Conservation (phyloP, 2,329 filamentous ascomycete genomes). For the Fusarium torreyae region DNA sequence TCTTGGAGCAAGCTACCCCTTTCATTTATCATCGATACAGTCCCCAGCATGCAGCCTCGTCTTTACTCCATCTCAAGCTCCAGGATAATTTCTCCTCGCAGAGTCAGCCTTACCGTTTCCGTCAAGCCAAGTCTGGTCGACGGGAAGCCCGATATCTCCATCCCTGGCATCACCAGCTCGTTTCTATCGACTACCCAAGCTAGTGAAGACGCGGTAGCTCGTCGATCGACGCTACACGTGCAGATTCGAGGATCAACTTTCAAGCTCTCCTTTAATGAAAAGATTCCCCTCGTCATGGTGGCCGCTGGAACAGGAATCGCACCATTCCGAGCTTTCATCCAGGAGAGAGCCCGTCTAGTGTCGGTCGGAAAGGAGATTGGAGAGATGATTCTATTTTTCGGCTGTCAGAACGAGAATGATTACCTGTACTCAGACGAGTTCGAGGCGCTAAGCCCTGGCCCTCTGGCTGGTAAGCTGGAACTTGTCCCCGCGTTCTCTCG, state of each 20-base stretch:
- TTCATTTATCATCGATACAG: constrained; percentile 68
- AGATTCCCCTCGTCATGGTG: constrained; percentile 66
- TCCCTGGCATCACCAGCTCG: constrained; percentile 41
- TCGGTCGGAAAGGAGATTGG: constrained; percentile 38
- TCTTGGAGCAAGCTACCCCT: constrained; percentile 54
- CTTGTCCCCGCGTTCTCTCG: constrained; percentile 33
- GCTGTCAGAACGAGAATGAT: constrained; percentile 69
- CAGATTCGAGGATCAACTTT: constrained; percentile 55
- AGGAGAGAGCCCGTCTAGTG: constrained; percentile 37
- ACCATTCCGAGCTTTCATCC: constrained; percentile 52
- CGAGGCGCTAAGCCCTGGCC: constrained; percentile 25
- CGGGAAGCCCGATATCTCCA: constrained; percentile 9
- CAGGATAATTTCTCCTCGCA: constrained; percentile 51
- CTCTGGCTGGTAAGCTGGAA: constrained; percentile 18
- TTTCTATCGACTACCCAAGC: constrained; percentile 11
- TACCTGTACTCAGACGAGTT: constrained; percentile 67
- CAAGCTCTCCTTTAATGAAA: constrained; percentile 59
- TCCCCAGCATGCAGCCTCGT: constrained; percentile 66
- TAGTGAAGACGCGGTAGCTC: constrained; percentile 27
- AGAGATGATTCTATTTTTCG: constrained; percentile 65
- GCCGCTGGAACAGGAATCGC: constrained; percentile 65
- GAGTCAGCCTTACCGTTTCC: constrained; percentile 39
- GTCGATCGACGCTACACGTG: neutral
- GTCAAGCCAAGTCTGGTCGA: constrained; percentile 25
- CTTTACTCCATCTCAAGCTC: constrained; percentile 75